Conservation (phyloP, 1,284 basidiomycete genomes). For the Sanghuangporus weigelae region DNA sequence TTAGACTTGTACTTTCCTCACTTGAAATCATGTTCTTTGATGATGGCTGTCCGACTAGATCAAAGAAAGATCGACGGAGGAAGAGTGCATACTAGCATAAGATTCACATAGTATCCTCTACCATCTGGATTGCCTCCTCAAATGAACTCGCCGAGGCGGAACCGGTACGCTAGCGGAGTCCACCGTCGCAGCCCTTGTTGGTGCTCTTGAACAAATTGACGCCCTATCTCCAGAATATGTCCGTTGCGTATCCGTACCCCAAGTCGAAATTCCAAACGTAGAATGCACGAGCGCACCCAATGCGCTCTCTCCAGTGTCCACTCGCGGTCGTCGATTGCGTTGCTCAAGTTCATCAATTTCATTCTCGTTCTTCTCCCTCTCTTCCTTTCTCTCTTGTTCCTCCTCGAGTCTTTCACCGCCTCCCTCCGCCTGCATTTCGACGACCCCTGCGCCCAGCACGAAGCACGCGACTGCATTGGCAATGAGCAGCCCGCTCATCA, state of each 20-base stretch:
- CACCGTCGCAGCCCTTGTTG: not conserved
- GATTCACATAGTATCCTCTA: not conserved
- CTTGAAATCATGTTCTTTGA: too few species aligned
- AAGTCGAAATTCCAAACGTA: not conserved
- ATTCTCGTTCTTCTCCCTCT: not conserved
- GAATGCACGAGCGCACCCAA: not conserved
- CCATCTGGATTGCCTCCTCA: not conserved
- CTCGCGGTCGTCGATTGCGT: not conserved
- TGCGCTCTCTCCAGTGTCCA: not conserved
- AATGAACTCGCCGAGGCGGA: not conserved
- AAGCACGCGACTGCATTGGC: slow-evolving; percentile 9
- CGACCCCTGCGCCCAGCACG: slow-evolving; percentile 2
- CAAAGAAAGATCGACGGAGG: too few species aligned
- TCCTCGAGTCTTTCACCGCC: not conserved
- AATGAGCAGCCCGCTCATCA: slow-evolving; percentile 7
- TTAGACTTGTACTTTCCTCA: too few species aligned
- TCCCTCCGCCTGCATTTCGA: not conserved
- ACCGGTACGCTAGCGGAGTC: not conserved
- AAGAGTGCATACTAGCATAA: too few species aligned
- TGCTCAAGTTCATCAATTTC: not conserved
- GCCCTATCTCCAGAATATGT: not conserved
- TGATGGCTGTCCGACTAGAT: too few species aligned
- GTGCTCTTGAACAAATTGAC: not conserved
- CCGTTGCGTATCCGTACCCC: not conserved
- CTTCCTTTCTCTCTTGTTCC: not conserved